These are phyloP conservation scores for Coemansia sp. DNA, from an alignment of 192 early-diverging fungal genomes.

Conservation along the genomic window DNA sequence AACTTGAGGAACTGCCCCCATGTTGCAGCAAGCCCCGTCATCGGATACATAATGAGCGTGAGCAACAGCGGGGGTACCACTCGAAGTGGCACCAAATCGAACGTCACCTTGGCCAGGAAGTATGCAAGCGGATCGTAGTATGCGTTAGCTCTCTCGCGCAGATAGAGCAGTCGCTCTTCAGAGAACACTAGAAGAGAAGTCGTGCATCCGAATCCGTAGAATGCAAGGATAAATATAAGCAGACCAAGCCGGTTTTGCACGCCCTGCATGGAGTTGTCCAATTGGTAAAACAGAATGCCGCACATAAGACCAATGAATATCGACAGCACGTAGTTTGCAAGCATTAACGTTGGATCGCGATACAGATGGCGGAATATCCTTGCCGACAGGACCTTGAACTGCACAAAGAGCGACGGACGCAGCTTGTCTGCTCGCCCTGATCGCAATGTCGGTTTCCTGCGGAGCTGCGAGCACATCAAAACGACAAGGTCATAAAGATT, in stretches of 20 bases:
- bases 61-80: constrained; percentile 79
- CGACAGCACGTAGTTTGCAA: constrained; percentile 39
- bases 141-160: constrained; percentile 63
- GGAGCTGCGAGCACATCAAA: constrained; percentile 10
- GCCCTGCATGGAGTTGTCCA: constrained; percentile 44
- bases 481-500: constrained; percentile 32
- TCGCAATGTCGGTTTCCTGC: constrained; percentile 1
- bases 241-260: constrained; percentile 54
- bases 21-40: constrained; percentile 74
- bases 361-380: constrained; percentile 49
- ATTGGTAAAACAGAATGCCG: constrained; percentile 57
- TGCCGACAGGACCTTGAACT: constrained; percentile 51
- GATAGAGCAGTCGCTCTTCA: constrained; percentile 50
- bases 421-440: constrained; percentile 17
- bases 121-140: constrained; percentile 62
- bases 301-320: constrained; percentile 52
- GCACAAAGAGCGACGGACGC: constrained; percentile 46
- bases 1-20: constrained; percentile 66
- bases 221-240: constrained; percentile 53
- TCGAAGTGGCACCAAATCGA: constrained; percentile 66
- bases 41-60: constrained; percentile 78
- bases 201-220: constrained; percentile 58
- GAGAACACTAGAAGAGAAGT: constrained; percentile 55
- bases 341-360: constrained; percentile 45
- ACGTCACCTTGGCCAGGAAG: constrained; percentile 63